These are phyloP conservation scores for Fusarium chaquense DNA, from an alignment of 2,329 filamentous ascomycete genomes.

Conservation along the genomic window DNA sequence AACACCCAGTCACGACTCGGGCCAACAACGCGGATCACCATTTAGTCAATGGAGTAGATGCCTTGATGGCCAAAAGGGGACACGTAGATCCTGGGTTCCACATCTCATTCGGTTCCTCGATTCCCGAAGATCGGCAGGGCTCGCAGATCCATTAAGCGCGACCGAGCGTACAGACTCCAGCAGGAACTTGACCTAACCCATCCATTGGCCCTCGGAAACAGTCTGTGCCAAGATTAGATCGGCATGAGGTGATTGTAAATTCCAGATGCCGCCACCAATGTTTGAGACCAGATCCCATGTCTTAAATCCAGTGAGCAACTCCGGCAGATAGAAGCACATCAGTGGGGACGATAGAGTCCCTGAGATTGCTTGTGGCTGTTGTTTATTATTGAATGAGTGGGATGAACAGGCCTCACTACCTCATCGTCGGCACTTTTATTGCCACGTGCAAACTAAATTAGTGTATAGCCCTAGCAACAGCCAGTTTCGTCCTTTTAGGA, in stretches of 20 bases:
- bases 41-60: neutral
- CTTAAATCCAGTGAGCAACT: no score
- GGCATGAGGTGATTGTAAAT: no score
- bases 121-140: neutral
- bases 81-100: neutral
- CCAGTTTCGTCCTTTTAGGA: neutral
- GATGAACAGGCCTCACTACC: neutral
- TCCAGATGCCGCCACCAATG: rapidly evolving
- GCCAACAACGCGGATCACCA: neutral
- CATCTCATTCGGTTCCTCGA: neutral
- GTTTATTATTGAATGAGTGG: neutral
- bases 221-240: rapidly evolving
- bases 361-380: no score
- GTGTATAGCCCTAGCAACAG: neutral
- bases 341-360: no score
- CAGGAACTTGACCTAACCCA: neutral
- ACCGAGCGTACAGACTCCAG: neutral
- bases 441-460: neutral
- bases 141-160: neutral
- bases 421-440: neutral
- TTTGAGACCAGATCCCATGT: neutral
- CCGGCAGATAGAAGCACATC: neutral
- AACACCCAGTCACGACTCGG: neutral
- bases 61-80: neutral
- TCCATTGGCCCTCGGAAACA: neutral